Evolutionary conservation across 192 early-diverging fungal genomes (phyloP).

Genomic region (Spizellomyces punctatus): DNA sequence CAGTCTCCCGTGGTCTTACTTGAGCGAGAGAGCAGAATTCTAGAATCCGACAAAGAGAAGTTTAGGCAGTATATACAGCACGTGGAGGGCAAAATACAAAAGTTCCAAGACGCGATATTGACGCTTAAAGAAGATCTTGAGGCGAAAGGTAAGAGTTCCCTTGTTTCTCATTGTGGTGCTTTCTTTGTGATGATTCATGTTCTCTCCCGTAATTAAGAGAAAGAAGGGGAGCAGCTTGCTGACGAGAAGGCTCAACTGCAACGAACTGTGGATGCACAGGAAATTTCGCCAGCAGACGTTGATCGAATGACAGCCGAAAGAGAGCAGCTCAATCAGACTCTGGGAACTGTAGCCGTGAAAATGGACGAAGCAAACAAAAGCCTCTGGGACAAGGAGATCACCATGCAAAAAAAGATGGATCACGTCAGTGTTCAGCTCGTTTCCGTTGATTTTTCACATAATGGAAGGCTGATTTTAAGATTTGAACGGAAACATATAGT

Average conservation of each 20-base stretch:
- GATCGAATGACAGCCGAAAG: slow-evolving; percentile 80
- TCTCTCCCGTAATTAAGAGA: slow-evolving; percentile 13
- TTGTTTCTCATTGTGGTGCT: not conserved
- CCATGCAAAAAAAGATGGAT: slow-evolving; percentile 68
- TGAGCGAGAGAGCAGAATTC: slow-evolving; percentile 55
- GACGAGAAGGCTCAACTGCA: slow-evolving; percentile 60
- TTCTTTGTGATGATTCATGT: not conserved
- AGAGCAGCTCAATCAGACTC: slow-evolving; percentile 61
- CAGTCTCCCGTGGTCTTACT: slow-evolving; percentile 57
- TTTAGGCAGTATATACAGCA: slow-evolving; percentile 52
- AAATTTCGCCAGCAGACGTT: slow-evolving; percentile 76
- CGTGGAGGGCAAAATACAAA: slow-evolving; percentile 46
- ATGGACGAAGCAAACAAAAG: slow-evolving; percentile 58
- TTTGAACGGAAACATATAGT: slow-evolving; percentile 18
- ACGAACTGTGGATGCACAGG: slow-evolving; percentile 70
- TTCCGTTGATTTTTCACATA: not conserved
- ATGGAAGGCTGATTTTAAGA: not conserved
- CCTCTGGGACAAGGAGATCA: slow-evolving; percentile 71
- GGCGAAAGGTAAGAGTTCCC: slow-evolving; percentile 17
- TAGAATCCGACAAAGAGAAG: slow-evolving; percentile 65
- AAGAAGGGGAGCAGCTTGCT: slow-evolving; percentile 49
- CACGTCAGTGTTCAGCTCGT: slow-evolving; percentile 35
- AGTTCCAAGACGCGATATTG: slow-evolving; percentile 53
- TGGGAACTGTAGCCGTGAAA: slow-evolving; percentile 55
- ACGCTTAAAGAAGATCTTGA: slow-evolving; percentile 41